Base-by-base conservation (phyloP, 2,329 filamentous ascomycete species). In the Trichoderma citrinoviride region DNA sequence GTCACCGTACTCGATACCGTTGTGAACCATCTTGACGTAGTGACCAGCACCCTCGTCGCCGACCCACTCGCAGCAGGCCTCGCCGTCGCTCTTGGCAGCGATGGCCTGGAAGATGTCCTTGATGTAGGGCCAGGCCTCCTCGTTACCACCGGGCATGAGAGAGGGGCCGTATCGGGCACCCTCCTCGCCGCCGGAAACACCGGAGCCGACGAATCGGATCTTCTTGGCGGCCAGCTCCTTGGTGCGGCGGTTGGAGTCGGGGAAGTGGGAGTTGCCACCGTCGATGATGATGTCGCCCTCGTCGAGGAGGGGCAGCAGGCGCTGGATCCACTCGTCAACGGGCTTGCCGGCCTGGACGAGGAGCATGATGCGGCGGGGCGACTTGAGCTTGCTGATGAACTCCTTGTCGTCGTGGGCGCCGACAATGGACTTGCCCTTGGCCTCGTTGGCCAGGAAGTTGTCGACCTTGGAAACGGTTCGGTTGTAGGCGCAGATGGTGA, bases 21-120 rank as follows among this genome's bases (percentile, higher is more conserved):
- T 99, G 90, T 99, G 95, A 70, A 99, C 95, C 95, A 99, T 99
- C 91, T 99, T 99, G 85, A 99, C 94, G 86, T 97, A 99, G 89
- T 99, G 95, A 74, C 95, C 95, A 82, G 95, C 92, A 88, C 95
- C 95, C 81, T 98, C 93, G 82, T 98, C 95, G 84, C 95, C 95
- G 75, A 99, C 95, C 95, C 95, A 99, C 82, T 99, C 95, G 78
- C 95, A 99, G 89, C 95, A 99, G 71, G 95, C 83, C 87, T 99
- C 95, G 75, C 89, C 90, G 76, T 97, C 94, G 80, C 91, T 96
- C 89, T 99, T 98, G 80, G 95, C 95, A 70, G 95, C 87, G 78
- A 99, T 97, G 84, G 88, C 88, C 85, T 99, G 95, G 87, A 99
- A 96, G 77, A 99, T 91, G 75, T 98, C 93, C 89, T 99, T 98